Evolutionary conservation across 192 early-diverging fungal species (phyloP), one percentile per base, ranked within the genome.

Genomic region (Rhizophagus sp.): DNA sequence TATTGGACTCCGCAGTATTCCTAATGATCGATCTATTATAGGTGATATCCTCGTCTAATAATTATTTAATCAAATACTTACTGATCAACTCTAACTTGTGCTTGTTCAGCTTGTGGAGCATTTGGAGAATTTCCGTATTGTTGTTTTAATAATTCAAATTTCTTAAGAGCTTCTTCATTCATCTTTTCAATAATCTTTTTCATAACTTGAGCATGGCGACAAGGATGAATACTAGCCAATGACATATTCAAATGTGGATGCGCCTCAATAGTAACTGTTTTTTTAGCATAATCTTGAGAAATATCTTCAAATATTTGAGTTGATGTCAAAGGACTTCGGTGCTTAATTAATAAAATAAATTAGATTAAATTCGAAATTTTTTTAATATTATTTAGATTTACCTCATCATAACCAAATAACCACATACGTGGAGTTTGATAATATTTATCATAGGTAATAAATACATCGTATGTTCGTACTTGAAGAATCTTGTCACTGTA

Each of bases 401-500:
- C 88, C 87, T 97, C 97, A 86, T 96, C 96, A 84, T 98, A 99
- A 15, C 98, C 98, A 90, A 95, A 97, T 73, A 99, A 89, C 92
- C 93, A 98, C 76, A 99, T 93, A 27, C 97, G 92, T 22, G 98
- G 98, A 8, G 98, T 99, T 86, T 98, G 97, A 84, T 98, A 98
- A 84, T 98, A 98, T 85, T 99, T 99, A 91, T 99, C 98, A 85
- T 99, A 99, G n/a, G 97, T 97, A 78, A 99, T 99, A 83, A 95
- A 95, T 41, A 99, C 90, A 86, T 99, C 98, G 81, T 99, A 99
- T 17, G 98, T 99, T 79, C 98, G 90, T 15, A 94, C 94, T 71
- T 89, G 92, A 78, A 96, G 85, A 81, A 96, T 94, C 83, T 96
- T 96, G 88, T 94, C 92, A 80, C 91, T 91, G 76, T 61, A 49